Percentiles rank a stretch among this genome's conserved stretches.
Evolutionary conservation across 2,329 filamentous ascomycete genomes (phyloP).

Genomic region (Ceratocystiopsis minuta): DNA sequence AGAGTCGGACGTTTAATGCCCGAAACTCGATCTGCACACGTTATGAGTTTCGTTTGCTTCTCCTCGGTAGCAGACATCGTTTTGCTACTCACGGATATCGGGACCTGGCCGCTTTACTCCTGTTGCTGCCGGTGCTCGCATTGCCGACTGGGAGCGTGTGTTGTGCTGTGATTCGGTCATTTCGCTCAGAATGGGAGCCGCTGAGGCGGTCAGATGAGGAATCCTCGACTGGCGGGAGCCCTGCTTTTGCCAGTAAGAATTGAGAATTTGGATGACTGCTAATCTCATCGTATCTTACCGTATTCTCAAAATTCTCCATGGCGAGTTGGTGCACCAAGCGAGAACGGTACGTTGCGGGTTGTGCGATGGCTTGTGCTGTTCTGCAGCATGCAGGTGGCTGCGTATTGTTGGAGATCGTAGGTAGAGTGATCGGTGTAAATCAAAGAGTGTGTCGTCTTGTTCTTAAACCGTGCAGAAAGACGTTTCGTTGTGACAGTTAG

Average conservation of each 20-base stretch:
- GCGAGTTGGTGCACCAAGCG: not conserved
- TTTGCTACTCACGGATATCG: conserved; percentile 22
- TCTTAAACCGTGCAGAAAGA: too few species aligned
- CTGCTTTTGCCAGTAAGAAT: not conserved
- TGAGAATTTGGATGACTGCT: too few species aligned
- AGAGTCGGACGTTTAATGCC: conserved; percentile 38
- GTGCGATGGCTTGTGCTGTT: too few species aligned
- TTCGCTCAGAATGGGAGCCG: conserved; percentile 25
- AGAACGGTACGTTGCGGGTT: too few species aligned
- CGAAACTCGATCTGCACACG: too few species aligned
- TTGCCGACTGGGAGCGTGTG: conserved; percentile 19
- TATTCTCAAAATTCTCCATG: conserved; percentile 8
- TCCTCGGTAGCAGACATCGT: too few species aligned
- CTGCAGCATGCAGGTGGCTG: too few species aligned
- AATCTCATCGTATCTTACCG: conserved; percentile 10
- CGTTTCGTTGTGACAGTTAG: too few species aligned
- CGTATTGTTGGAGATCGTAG: too few species aligned
- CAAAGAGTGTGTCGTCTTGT: too few species aligned
- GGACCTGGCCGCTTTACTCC: conserved; percentile 29
- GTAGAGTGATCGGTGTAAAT: too few species aligned
- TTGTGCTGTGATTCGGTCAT: conserved; percentile 45
- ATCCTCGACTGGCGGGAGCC: conserved; percentile 9
- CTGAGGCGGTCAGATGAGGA: conserved; percentile 6
- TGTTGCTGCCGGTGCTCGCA: conserved; percentile 20
- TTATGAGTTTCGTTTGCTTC: too few species aligned